These are phyloP conservation scores for Ophiostoma piceae DNA, from an alignment of 2,329 filamentous ascomycete genomes.

Conservation along the genomic window DNA sequence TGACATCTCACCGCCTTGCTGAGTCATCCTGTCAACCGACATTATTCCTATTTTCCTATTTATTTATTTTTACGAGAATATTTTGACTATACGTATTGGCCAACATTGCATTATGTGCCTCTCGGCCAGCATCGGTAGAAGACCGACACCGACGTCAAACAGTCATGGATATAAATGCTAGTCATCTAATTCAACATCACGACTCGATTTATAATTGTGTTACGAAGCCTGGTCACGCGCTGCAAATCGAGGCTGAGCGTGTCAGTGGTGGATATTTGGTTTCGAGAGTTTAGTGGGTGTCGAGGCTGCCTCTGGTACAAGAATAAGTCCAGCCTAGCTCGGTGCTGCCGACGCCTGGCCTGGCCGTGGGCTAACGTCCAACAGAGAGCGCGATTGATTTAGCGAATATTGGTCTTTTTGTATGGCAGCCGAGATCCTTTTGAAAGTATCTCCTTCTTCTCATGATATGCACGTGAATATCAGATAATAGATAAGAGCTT, in stretches of 20 bases:
- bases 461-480: neutral
- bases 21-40: too few species aligned
- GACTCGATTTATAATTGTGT: conserved; percentile 6
- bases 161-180: neutral
- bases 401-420: neutral
- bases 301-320: neutral
- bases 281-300: neutral
- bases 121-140: neutral
- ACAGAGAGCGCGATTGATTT: neutral
- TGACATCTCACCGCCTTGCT: too few species aligned
- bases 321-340: neutral
- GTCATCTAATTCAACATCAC: neutral
- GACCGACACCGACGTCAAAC: neutral
- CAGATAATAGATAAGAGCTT: neutral
- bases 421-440: too few species aligned
- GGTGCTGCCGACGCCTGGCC: neutral
- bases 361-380: neutral
- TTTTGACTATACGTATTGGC: neutral
- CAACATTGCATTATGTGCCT: neutral
- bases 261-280: neutral
- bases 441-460: too few species aligned
- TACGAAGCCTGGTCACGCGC: neutral
- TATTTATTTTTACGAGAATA: neutral
- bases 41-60: neutral
- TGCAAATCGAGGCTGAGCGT: neutral